Base-by-base conservation (phyloP, 2,329 filamentous ascomycete genomes). In the Fusarium coicis region DNA sequence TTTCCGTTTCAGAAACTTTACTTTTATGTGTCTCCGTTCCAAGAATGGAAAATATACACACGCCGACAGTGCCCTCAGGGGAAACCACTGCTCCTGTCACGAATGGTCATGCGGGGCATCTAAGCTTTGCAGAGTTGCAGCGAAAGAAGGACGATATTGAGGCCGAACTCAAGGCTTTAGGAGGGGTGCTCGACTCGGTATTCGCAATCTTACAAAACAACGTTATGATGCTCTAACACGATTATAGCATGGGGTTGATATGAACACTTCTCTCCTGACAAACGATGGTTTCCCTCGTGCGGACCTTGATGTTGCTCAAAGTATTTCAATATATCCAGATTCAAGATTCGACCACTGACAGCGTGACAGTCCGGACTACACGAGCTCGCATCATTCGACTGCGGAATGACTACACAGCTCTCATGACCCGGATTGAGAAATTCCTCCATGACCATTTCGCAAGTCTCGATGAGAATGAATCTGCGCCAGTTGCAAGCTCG, bases 301-400 rank as follows among this genome's bases (percentile, higher is more conserved):
- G 77, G 96, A 99, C 82, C 92, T 99, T 73, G 96, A 99, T 81
- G 93, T 99, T 71, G 93, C 96, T 32, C 96, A 98, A 84, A 96
- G 94, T 96, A 90, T 39, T 36, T 47, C 37, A 55, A 21, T 16
- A 54, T 10, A 50, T n/a, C 87, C 62, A 39, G 21, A 36, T 57
- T 57, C 15, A 40, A 34, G 47, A 40, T 23, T 42, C 28, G 18
- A 11, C 52, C 49, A 58, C 73, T 81, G 56, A 79, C 52, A 44
- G 8, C 23, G 28, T n/a, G 49, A 60, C 39, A 97, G 94, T 99
- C 80, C 93, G 96, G 70, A 97, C 94, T n/a, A 97, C 95, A 42
- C 89, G 96, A 82, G 90, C 95, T 34, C 91, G 93, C 68, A 97
- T 99, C 75, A 96, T 98, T 75, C 88, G 92, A 75, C 87, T 98